These are phyloP conservation scores for Acmispon strigosus DNA, from an alignment of 306 rosid species.

Conservation along the genomic window DNA sequence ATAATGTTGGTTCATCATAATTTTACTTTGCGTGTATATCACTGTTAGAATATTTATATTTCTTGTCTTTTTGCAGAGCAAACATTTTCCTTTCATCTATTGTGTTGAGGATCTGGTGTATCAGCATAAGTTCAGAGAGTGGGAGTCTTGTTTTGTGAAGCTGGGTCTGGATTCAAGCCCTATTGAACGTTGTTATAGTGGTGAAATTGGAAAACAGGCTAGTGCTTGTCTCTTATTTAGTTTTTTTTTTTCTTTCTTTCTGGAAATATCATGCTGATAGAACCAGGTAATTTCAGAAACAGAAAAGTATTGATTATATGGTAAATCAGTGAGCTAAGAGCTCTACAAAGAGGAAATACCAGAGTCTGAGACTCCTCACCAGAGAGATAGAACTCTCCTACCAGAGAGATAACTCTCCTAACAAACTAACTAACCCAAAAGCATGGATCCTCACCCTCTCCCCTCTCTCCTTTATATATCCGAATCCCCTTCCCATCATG, in stretches of 20 bases:
- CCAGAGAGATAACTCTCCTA: too few relatives aligned
- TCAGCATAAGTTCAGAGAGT: conserved; percentile 27
- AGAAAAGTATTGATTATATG: too few relatives aligned
- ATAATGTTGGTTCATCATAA: neutral
- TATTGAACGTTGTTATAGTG: conserved; percentile 48
- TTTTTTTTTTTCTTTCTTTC: too few relatives aligned
- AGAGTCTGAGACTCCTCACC: too few relatives aligned
- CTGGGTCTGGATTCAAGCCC: conserved; percentile 57
- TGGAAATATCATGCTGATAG: neutral
- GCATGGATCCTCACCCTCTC: too few relatives aligned
- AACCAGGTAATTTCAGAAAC: too few relatives aligned
- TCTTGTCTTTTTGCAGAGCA: conserved; percentile 37
- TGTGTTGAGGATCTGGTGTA: conserved; percentile 55
- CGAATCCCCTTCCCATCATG: too few relatives aligned
- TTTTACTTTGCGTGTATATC: neutral
- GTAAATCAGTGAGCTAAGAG: too few relatives aligned
- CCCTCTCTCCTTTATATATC: too few relatives aligned
- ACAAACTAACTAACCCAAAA: too few relatives aligned
- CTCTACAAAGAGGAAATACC: too few relatives aligned
- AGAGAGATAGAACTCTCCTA: too few relatives aligned
- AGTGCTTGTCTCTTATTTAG: conserved; percentile 14
- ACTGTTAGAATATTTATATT: neutral
- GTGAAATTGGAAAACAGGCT: conserved; percentile 45
- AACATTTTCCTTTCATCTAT: conserved; percentile 69
- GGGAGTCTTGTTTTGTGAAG: conserved; percentile 71